Conservation (phyloP, 192 early-diverging fungal genomes). For the Coemansia sp. region DNA sequence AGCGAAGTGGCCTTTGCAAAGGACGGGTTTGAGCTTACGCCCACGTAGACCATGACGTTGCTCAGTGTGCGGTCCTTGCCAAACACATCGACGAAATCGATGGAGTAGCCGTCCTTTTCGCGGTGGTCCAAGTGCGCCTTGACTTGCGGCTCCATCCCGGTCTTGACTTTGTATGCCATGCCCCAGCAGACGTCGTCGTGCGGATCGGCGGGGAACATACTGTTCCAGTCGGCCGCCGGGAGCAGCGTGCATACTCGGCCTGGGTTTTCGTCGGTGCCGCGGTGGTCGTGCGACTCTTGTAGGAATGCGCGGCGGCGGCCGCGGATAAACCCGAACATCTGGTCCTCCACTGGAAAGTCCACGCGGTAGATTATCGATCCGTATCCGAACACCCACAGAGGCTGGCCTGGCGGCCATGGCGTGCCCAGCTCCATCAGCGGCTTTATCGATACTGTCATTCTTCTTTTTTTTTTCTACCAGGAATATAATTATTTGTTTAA, state of each 20-base stretch:
- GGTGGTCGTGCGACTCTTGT: conserved; percentile 78
- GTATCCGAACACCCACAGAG: conserved; percentile 70
- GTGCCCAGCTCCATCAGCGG: conserved; percentile 6
- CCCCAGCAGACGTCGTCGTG: conserved; percentile 65
- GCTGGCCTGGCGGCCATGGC: conserved; percentile 26
- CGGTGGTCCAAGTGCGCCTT: conserved; percentile 77
- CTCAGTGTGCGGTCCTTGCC: conserved; percentile 14
- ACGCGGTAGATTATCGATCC: conserved; percentile 71
- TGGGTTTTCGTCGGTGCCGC: conserved; percentile 73
- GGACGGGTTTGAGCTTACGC: conserved; percentile 69
- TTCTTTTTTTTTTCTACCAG: no score
- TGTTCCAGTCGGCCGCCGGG: conserved; percentile 66
- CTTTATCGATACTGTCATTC: conserved; percentile 13
- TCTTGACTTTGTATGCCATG: conserved; percentile 75
- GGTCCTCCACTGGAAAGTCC: conserved; percentile 62
- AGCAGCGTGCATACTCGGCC: conserved; percentile 88
- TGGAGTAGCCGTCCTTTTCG: conserved; percentile 87
- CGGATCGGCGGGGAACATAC: conserved; percentile 14
- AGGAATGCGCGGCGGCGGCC: conserved; percentile 17
- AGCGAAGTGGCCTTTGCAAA: conserved; percentile 70
- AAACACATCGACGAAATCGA: conserved; percentile 64
- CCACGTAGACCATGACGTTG: conserved; percentile 79
- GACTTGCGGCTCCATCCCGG: conserved; percentile 63
- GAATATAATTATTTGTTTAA: background rate
- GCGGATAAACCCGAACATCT: conserved; percentile 26